phyloP scores from a whole-genome alignment of 371 early-diverging fungal genomes.

The Smittium mucronatum region DNA sequence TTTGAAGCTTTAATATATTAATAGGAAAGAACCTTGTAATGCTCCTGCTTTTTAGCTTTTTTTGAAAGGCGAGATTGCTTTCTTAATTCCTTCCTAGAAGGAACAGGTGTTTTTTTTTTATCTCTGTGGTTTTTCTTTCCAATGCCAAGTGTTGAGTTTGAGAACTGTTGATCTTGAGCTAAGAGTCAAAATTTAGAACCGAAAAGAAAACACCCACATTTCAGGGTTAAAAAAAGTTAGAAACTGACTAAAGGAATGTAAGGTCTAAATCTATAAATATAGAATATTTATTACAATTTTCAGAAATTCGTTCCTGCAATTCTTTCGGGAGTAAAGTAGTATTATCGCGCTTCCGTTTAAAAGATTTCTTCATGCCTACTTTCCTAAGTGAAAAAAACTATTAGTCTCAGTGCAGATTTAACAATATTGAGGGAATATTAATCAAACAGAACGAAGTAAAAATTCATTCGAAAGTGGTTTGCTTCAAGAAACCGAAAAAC shows the following conservation, averaged over 20 bases:
- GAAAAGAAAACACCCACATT: too few species aligned
- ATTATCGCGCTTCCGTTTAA: not conserved
- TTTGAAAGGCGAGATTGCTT: not conserved
- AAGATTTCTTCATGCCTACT: not conserved
- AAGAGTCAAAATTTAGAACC: too few species aligned
- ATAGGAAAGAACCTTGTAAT: conserved; percentile 4
- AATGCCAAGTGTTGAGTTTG: not conserved
- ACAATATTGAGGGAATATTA: too few species aligned
- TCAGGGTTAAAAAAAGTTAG: too few species aligned
- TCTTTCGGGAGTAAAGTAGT: not conserved
- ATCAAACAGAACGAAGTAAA: too few species aligned
- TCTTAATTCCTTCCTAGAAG: not conserved
- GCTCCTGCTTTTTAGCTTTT: not conserved
- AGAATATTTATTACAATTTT: too few species aligned
- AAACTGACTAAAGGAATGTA: too few species aligned
- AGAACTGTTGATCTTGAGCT: not conserved
- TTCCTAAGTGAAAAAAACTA: not conserved
- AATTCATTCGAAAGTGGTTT: too few species aligned
- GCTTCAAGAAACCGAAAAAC: too few species aligned
- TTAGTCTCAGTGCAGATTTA: not conserved
- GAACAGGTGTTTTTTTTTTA: not conserved
- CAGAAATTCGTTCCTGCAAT: not conserved
- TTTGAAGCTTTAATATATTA: too few species aligned
- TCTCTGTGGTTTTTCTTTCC: not conserved
- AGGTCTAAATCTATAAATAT: too few species aligned